Evolutionary conservation across 1,284 basidiomycete species (phyloP), one percentile per base, ranked within the genome.

Genomic region (Apiotrichum montevideense): DNA sequence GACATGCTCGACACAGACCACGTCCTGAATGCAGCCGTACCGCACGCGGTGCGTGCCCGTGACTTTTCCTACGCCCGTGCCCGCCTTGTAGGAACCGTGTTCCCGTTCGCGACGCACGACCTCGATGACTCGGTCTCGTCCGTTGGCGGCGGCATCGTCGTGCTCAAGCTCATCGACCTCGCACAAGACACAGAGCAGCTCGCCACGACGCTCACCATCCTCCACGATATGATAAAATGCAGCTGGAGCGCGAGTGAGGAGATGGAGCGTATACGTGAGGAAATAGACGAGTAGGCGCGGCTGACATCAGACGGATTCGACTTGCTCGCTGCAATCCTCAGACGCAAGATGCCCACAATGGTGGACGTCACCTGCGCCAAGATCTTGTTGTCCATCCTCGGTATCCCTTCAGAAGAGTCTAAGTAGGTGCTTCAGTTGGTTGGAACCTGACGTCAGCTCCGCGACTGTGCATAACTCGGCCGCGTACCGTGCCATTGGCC

Each of bases 211-310:
- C 73, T 95, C 13, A 78, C 83, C 4, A 83, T 96, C 29, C 77
- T 96, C 39, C 81, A 84, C 5, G 87, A 93, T 66, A 84, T 87
- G 5, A 74, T 95, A 41, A 83, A 83, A 58, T 85, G 87, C 63
- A 89, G 85, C 66, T 97, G 94, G 94, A 84, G 88, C 66, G 90
- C 89, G 66, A 91, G 88, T 42, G 91, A 93, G 67, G 90, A 93
- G 67, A 90, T 92, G 85, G 90, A 94, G 69, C 79, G 85, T 39
- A 77, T 92, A 46, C 84, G 89, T 88, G 67, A 69, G 85, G 79
- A 21, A 21, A 21, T 21, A 21, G 29, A 3, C 14, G 10, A 44
- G 13, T 11, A 9, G 21, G 6, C 2, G 15, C 10, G 6, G 51
- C 54, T 59, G 43, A 63, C 44, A 21, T 54, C 63, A 92, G 90